phyloP scores from a whole-genome alignment of 768 basidiomycete genomes.

The Podaxis sp. region DNA sequence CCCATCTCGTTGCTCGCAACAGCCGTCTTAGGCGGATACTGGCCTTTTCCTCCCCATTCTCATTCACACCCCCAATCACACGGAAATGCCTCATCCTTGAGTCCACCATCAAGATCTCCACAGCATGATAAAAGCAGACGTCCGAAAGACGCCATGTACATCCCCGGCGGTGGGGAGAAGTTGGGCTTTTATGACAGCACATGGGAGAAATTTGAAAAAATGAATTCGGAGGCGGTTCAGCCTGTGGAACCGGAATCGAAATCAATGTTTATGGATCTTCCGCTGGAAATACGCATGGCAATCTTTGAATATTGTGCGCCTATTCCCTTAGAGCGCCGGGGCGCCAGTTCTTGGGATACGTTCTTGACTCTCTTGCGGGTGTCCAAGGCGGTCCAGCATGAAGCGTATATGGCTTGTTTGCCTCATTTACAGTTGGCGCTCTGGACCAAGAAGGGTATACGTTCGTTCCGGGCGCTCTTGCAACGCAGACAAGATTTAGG shows the following conservation, averaged over 20 bases:
- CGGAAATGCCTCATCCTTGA: background rate
- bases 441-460: constrained; percentile 25
- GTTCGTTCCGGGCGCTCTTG: constrained; percentile 24
- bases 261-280: constrained; percentile 27
- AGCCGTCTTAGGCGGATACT: background rate
- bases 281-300: constrained; percentile 26
- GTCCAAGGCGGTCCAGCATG: constrained; percentile 25
- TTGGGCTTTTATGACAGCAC: background rate
- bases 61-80: background rate
- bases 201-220: background rate
- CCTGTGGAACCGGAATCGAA: background rate
- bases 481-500: constrained; percentile 14
- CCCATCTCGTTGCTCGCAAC: constrained; percentile 1
- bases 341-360: constrained; percentile 22
- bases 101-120: background rate
- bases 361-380: constrained; percentile 29
- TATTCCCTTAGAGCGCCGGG: constrained; percentile 1
- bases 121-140: background rate
- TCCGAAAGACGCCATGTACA: background rate
- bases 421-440: constrained; percentile 29
- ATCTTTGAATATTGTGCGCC: constrained; percentile 24
- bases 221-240: background rate
- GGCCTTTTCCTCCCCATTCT: background rate
- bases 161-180: background rate
- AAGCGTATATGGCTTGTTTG: constrained; percentile 28